These are phyloP conservation scores for Aspergillus fumigatiaffinis DNA, from an alignment of 2,329 filamentous ascomycete species.

Conservation along the genomic window DNA sequence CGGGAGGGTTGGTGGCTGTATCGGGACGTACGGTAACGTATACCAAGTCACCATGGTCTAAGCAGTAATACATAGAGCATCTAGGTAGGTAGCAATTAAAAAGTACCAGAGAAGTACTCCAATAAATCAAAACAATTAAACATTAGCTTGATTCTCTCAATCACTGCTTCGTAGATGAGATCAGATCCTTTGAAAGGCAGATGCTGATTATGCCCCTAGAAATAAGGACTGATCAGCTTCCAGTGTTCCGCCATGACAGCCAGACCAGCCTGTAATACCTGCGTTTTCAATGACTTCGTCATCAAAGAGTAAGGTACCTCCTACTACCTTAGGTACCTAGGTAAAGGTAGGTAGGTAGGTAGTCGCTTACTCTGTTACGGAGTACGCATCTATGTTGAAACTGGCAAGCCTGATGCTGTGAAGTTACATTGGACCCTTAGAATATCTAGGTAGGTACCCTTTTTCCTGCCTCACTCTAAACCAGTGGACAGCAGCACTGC, in stretches of 20 bases:
- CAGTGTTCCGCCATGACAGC: background rate
- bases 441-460: too few species aligned
- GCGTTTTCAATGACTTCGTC: background rate
- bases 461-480: background rate
- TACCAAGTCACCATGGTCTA: background rate
- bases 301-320: background rate
- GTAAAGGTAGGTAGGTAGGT: too few species aligned
- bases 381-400: too few species aligned
- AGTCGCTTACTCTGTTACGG: too few species aligned
- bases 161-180: background rate
- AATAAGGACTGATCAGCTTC: too few species aligned
- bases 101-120: background rate
- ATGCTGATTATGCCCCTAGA: background rate
- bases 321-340: too few species aligned
- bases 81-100: background rate
- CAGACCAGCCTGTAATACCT: background rate
- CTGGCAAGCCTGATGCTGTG: too few species aligned
- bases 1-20: background rate
- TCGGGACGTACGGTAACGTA: background rate
- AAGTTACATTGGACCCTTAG: too few species aligned
- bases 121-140: background rate
- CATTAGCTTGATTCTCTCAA: background rate
- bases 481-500: background rate
- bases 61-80: background rate
- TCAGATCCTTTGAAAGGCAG: background rate